These are phyloP conservation scores for Beauveria scarabaeidicola DNA, from an alignment of 2,329 filamentous ascomycete genomes.

Conservation along the genomic window DNA sequence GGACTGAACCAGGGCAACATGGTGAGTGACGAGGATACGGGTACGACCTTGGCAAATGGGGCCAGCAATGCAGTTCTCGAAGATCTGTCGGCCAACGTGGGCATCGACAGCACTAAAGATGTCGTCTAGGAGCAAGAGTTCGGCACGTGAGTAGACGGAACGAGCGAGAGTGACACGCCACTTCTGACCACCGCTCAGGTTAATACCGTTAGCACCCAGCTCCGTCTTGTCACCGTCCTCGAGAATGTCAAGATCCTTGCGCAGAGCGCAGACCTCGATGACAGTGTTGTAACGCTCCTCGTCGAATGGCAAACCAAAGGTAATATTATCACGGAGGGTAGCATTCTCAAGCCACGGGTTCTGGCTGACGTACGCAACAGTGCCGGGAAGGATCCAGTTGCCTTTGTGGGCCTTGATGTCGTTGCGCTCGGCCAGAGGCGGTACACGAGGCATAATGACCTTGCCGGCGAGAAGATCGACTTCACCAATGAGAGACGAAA, in stretches of 20 bases:
- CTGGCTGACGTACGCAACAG: slow-evolving; percentile 68
- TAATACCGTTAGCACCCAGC: slow-evolving; percentile 78
- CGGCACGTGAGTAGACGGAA: slow-evolving; percentile 70
- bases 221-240: slow-evolving; percentile 70
- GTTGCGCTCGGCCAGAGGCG: slow-evolving; percentile 44
- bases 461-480: slow-evolving; percentile 58
- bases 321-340: slow-evolving; percentile 67
- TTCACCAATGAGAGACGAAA: slow-evolving; percentile 68
- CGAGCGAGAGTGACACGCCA: slow-evolving; percentile 75
- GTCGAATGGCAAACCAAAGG: slow-evolving; percentile 66
- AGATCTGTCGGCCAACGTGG: slow-evolving; percentile 71
- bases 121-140: slow-evolving; percentile 71
- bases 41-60: slow-evolving; percentile 62
- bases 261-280: slow-evolving; percentile 62
- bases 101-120: slow-evolving; percentile 79
- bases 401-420: slow-evolving; percentile 52
- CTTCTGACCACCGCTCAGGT: slow-evolving; percentile 74
- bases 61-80: slow-evolving; percentile 66
- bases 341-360: slow-evolving; percentile 83
- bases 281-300: slow-evolving; percentile 62
- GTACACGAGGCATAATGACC: slow-evolving; percentile 46
- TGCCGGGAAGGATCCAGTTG: slow-evolving; percentile 62
- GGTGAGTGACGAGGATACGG: slow-evolving; percentile 72
- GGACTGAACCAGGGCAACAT: slow-evolving; percentile 62
- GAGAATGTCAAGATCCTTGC: slow-evolving; percentile 69